Base-by-base conservation (phyloP, 2,329 filamentous ascomycete species). In the Ophioceras dolichostomum region DNA sequence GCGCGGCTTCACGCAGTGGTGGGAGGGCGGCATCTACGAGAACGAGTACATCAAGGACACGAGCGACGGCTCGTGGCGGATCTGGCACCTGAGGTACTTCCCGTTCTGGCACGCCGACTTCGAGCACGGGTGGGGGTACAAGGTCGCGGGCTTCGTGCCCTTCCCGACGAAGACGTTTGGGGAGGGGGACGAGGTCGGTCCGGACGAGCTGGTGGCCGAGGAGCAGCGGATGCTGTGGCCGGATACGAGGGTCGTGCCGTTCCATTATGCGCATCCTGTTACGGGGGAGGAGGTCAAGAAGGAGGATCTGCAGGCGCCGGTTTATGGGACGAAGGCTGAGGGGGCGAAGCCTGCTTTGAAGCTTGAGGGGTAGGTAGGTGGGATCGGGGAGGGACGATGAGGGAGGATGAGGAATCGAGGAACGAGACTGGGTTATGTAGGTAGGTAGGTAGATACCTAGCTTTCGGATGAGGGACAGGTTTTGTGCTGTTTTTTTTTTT, bases 21-120 rank as follows among this genome's bases (percentile, higher is more conserved):
- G 67, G 64, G 70, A 74, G 49, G 68, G 69, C 31, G 69, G 70
- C 3, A 51, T 73, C 26, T 74, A 74, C 51, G 68, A 73, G 52
- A 74, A 73, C 47, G 68, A 73, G 49, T 74, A 72, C 49, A 64
- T 73, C 53, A 71, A 70, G 51, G 67, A 73, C 45, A 19, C 20
- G 18, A 16, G 16, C 7, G 51, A 65, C 41, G 67, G 67, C 4
- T 54, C 61, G 5, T 74, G 70, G 69, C 69, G 68, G 52, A 60
- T 73, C 18, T 67, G 67, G 50, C 57, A 64, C 24, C 61, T 70
- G 42, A 62, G 67, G 30, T 73, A 73, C 50, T 72, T 72, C 46
- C 67, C 70, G 1, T 73, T 73, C 52, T 74, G 70, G 69, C 69
- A 73, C 49, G 63, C 59, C 43, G 61, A 67, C 20, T 65, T 68